Base-by-base conservation (phyloP, 73 alveolate genomes). In the Stentor roeselii region DNA sequence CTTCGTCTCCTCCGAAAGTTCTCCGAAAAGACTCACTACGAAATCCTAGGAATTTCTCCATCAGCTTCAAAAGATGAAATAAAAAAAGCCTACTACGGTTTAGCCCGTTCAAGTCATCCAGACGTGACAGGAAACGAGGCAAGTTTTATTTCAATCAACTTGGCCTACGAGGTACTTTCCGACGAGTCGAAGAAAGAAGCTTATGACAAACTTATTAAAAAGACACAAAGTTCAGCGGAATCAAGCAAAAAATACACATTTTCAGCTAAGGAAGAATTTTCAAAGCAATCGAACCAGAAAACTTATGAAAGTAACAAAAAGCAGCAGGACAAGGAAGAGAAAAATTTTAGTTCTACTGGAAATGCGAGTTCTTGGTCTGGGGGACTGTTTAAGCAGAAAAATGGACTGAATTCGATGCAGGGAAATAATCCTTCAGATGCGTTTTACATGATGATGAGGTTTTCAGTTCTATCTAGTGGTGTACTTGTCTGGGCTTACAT, bases 11-110 rank as follows among this genome's bases (percentile, higher is more conserved):
- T n/a, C n/a, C n/a, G n/a, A n/a, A n/a, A n/a, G n/a, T n/a, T n/a
- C n/a, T n/a, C n/a, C n/a, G n/a, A 50, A 50, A 50, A 50, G 67
- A 50, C 67, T 21, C 6, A 50, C 67, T 50, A 50, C 67, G 67
- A 50, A 50, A 6, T 50, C 30, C 67, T 50, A 50, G 21, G 21
- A 11, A 21, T 50, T 11, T 50, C 67, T 50, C 30, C 21, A 11
- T 11, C 6, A 50, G 67, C 67, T 11, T 11, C 30, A 11, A 6
- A 50, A 50, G 67, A 50, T 50, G 67, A 50, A 21, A 50, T 50
- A 50, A 50, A 50, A 50, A 50, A 50, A 50, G 67, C 67, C 21
- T 50, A 50, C 21, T 21, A 11, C 6, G 67, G 67, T 11, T 21
- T 50, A 11, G 67, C 67, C 6, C 6, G 21, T 11, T 11, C 6